Evolutionary conservation across 1,139 yeast genomes (phyloP).

Genomic region (Pichia sp.): DNA sequence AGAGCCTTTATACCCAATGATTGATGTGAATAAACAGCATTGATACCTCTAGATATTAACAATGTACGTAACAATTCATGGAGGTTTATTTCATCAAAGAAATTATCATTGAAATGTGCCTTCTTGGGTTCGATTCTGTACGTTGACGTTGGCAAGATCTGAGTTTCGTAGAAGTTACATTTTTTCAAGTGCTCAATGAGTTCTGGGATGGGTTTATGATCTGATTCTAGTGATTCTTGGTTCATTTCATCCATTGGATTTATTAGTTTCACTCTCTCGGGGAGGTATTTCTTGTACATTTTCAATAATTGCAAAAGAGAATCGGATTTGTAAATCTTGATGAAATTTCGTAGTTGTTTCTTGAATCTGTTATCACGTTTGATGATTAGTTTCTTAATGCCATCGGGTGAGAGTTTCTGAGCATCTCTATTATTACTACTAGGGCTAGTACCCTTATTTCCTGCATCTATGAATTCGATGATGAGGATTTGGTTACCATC

Average conservation of each 20-base stretch:
- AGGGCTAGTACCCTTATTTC: too few relatives aligned
- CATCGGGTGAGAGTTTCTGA: conserved; percentile 29
- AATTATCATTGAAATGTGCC: conserved; percentile 12
- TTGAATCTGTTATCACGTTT: conserved; percentile 52
- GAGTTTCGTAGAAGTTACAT: conserved; percentile 47
- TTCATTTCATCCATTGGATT: conserved; percentile 49
- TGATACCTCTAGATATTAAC: conserved; percentile 33
- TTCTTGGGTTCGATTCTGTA: conserved; percentile 36
- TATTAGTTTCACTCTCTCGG: conserved; percentile 38
- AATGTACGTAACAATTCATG: conserved; percentile 9
- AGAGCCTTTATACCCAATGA: conserved; percentile 63
- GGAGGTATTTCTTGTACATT: conserved; percentile 35
- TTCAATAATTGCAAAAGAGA: conserved; percentile 33
- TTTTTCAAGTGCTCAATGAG: conserved; percentile 42
- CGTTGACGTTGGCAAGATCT: conserved; percentile 44
- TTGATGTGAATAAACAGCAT: conserved; percentile 71
- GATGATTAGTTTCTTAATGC: conserved; percentile 52
- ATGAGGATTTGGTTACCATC: conserved; percentile 50
- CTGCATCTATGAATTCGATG: conserved; percentile 64
- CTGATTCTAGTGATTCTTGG: conserved; percentile 17
- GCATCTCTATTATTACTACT: conserved; percentile 3
- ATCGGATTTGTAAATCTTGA: conserved; percentile 25
- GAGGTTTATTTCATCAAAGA: conserved; percentile 6
- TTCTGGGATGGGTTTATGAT: conserved; percentile 29
- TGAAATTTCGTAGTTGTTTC: conserved; percentile 34